phyloP scores from a whole-genome alignment of 208 protist species.

The Trypanosoma melophagium region DNA sequence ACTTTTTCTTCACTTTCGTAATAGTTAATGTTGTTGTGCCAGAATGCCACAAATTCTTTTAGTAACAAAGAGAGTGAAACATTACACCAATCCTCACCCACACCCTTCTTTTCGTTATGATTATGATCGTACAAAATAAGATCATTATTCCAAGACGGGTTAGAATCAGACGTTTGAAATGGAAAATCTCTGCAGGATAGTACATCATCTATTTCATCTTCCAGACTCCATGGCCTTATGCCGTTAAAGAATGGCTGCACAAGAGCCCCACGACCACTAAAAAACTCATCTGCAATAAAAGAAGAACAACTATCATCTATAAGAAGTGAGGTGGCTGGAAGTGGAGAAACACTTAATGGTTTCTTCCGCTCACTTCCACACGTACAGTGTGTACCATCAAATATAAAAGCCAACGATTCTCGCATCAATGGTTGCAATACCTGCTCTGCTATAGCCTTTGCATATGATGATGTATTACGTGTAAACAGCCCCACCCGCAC shows the following conservation, averaged over 20 bases:
- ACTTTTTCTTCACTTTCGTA: neutral
- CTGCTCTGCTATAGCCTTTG: constrained; percentile 30
- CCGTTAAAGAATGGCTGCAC: constrained; percentile 39
- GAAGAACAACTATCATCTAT: constrained; percentile 51
- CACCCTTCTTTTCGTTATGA: neutral
- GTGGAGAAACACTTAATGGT: constrained; percentile 26
- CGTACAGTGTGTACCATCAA: constrained; percentile 1
- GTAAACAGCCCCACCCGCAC: constrained; percentile 49
- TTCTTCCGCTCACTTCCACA: constrained; percentile 31
- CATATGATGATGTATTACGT: constrained; percentile 38
- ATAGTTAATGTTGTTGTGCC: constrained; percentile 13
- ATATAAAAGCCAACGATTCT: constrained; percentile 6
- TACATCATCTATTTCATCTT: constrained; percentile 28
- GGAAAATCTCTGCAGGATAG: constrained; percentile 2
- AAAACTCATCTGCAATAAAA: constrained; percentile 38
- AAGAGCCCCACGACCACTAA: constrained; percentile 43
- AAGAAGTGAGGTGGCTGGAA: constrained; percentile 49
- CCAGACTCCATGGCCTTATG: constrained; percentile 2
- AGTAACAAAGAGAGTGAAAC: constrained; percentile 13
- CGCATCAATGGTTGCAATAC: constrained; percentile 10
- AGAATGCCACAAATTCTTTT: constrained; percentile 28
- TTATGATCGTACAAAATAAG: neutral
- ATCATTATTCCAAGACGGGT: neutral
- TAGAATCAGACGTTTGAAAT: neutral
- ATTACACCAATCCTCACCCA: neutral